A percentile compares a stretch with the other conserved stretches of the same genome.
Conservation (phyloP, 2,329 filamentous ascomycete species). For the Rutstroemia sp. region DNA sequence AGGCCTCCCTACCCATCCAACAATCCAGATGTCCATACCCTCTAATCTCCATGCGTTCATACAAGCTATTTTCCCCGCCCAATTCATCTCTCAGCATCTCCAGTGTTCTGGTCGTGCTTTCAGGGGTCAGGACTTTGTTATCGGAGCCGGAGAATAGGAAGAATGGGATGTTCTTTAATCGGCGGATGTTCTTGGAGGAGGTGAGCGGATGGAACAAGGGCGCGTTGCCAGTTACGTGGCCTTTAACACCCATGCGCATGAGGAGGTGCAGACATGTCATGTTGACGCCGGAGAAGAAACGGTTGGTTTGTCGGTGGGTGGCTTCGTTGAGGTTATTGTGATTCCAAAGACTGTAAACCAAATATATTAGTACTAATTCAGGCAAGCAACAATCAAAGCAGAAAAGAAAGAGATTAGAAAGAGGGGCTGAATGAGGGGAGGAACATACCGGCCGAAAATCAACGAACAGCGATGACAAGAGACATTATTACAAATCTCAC, state of each 20-base stretch:
- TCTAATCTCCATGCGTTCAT: slow-evolving; percentile 44
- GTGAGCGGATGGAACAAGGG: slow-evolving; percentile 42
- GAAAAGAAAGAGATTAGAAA: not conserved
- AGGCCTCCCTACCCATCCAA: slow-evolving; percentile 54
- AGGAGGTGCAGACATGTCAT: slow-evolving; percentile 51
- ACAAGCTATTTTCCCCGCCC: slow-evolving; percentile 39
- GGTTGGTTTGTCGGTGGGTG: slow-evolving; percentile 54
- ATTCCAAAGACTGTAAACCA: slow-evolving; percentile 42
- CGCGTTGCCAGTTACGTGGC: slow-evolving; percentile 44
- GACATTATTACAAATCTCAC: slow-evolving; percentile 54
- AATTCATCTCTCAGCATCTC: slow-evolving; percentile 46
- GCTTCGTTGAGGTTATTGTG: slow-evolving; percentile 58
- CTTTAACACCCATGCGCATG: slow-evolving; percentile 46
- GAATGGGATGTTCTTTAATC: slow-evolving; percentile 46
- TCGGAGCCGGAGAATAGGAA: slow-evolving; percentile 48
- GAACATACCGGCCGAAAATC: slow-evolving; percentile 48
- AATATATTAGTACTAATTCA: not conserved
- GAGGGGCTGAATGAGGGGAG: not conserved
- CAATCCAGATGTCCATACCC: slow-evolving; percentile 55
- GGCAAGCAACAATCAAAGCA: not conserved
- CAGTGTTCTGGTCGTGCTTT: slow-evolving; percentile 46
- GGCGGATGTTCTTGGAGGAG: slow-evolving; percentile 41
- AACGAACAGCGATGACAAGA: slow-evolving; percentile 54
- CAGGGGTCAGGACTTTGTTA: slow-evolving; percentile 48
- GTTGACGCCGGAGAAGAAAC: slow-evolving; percentile 55